These are phyloP conservation scores for Pseudopyrenochaeta lycopersici DNA, from an alignment of 2,329 filamentous ascomycete species.

Conservation along the genomic window DNA sequence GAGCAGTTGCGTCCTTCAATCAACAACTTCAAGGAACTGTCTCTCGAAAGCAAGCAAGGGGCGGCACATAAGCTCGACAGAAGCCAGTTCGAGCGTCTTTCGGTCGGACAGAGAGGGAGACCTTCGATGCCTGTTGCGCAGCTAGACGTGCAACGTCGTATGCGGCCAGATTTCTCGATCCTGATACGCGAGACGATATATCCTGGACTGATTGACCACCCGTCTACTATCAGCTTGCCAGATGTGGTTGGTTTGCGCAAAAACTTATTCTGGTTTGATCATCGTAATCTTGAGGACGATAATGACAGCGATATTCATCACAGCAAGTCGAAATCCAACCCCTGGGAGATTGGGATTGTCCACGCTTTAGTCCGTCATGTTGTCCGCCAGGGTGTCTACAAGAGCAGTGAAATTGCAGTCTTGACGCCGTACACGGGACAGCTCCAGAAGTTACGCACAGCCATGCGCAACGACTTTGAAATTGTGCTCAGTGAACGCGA, in stretches of 20 bases:
- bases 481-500: slow-evolving; percentile 73
- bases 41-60: slow-evolving; percentile 60
- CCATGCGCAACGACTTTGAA: slow-evolving; percentile 61
- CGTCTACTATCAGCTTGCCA: slow-evolving; percentile 50
- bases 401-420: slow-evolving; percentile 70
- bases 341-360: slow-evolving; percentile 71
- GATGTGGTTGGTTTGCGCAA: slow-evolving; percentile 63
- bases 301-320: slow-evolving; percentile 15
- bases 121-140: slow-evolving; percentile 34
- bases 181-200: slow-evolving; percentile 69
- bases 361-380: slow-evolving; percentile 71
- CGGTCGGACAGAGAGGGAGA: slow-evolving; percentile 35
- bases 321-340: slow-evolving; percentile 62
- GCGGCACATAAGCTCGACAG: slow-evolving; percentile 64
- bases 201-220: slow-evolving; percentile 62
- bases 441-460: slow-evolving; percentile 59
- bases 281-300: slow-evolving; percentile 57
- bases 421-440: slow-evolving; percentile 73
- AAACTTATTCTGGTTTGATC: slow-evolving; percentile 70
- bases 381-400: slow-evolving; percentile 70
- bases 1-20: slow-evolving; percentile 68
- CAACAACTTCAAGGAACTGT: slow-evolving; percentile 61
- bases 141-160: slow-evolving; percentile 69
- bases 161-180: slow-evolving; percentile 69
- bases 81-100: slow-evolving; percentile 69